Evolutionary conservation across 2,329 filamentous ascomycete species (phyloP).

Genomic region (Fusarium zealandicum): DNA sequence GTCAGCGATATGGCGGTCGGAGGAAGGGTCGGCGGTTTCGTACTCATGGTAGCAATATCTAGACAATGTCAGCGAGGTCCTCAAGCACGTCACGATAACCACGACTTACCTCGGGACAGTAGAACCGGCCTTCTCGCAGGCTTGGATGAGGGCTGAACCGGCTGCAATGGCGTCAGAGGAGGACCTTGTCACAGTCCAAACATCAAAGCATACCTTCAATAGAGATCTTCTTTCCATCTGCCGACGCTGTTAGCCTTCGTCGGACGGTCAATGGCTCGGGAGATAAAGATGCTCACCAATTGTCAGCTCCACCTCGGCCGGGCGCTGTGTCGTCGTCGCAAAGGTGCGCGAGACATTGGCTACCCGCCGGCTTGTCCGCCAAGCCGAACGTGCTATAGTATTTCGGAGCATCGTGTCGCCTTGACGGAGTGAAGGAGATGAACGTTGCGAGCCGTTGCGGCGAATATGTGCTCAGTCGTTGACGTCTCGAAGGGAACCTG

Average conservation of each 20-base stretch:
- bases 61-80: slow-evolving; percentile 46
- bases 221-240: slow-evolving; percentile 97
- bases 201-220: slow-evolving; percentile 78
- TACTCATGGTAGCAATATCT: slow-evolving; percentile 99
- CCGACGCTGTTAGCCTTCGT: slow-evolving; percentile 44
- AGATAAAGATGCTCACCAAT: slow-evolving; percentile 67
- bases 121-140: slow-evolving; percentile 95
- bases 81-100: slow-evolving; percentile 18
- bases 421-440: slow-evolving; percentile 56
- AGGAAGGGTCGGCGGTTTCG: slow-evolving; percentile 48
- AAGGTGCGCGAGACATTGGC: slow-evolving; percentile 77
- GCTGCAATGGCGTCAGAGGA: slow-evolving; percentile 65
- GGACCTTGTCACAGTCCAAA: slow-evolving; percentile 24
- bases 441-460: slow-evolving; percentile 48
- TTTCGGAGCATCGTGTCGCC: slow-evolving; percentile 74
- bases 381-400: slow-evolving; percentile 71
- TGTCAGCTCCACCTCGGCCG: slow-evolving; percentile 95
- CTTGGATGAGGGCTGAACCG: slow-evolving; percentile 96
- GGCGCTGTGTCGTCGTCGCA: slow-evolving; percentile 77
- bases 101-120: slow-evolving; percentile 79
- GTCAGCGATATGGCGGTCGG: slow-evolving; percentile 51
- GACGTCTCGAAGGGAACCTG: slow-evolving; percentile 51
- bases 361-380: slow-evolving; percentile 67
- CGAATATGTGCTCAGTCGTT: slow-evolving; percentile 51
- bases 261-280: slow-evolving; percentile 42